Base-by-base conservation (phyloP, 1,139 yeast genomes). In the Citeromyces hawaiiensis region DNA sequence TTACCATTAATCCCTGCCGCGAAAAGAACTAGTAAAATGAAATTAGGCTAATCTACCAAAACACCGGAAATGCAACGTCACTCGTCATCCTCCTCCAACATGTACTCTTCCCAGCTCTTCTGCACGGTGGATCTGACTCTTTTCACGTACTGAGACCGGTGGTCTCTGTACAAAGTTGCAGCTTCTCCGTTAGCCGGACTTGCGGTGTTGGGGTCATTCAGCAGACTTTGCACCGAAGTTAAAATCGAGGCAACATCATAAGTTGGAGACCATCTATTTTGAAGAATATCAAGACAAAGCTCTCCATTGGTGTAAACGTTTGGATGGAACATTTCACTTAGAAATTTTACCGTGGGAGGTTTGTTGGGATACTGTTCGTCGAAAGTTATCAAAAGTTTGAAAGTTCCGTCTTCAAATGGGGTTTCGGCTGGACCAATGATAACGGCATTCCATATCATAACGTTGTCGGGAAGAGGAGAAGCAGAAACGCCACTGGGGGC, bases 111-210 rank as follows among this genome's bases (percentile, higher is more conserved):
- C 95, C 95, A 85, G 49, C 91, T 81, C 46, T 70, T 79, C 52
- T 91, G 98, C 39, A 91, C 98, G 0, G 96, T 86, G 56, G 87
- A 94, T 48, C 93, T 74, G 21, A 91, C 98, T 47, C 96, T 64
- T 56, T 87, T 86, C 43, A 82, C 76, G 56, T 91, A 91, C 61
- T 88, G 96, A 32, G 91, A 79, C 48, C 94, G 75, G 59, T 93
- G 97, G 56, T 91, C 98, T 57, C 87, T 85, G 62, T 86, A 91
- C 55, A 91, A 66, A 48, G 87, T 88, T 2, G 98, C 96, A 3
- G 98, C 98, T 59, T 93, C 99, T 6, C 86, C 97, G 53, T 91
- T 93, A 1, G 99, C 99, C 3, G 99, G 99, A 21, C 95, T 83
- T 42, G 87, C 78, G 42, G 91, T 93, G 58, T 91, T 91, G 9